Evolutionary conservation across 305 asterid genomes (phyloP), one percentile per base, ranked within the genome.

Genomic region (Striga hermonthica): DNA sequence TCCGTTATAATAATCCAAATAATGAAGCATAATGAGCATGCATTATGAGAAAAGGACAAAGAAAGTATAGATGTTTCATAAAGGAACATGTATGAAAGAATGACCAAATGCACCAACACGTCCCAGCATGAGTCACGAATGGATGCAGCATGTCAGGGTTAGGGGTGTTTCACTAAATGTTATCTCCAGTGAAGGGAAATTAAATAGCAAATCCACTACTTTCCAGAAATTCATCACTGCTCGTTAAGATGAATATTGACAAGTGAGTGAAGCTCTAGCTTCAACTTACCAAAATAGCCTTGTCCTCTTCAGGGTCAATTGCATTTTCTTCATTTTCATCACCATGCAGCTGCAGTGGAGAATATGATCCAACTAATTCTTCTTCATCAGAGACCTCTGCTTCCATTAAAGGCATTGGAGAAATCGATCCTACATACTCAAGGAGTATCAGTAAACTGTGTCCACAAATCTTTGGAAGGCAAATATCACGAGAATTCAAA

Each of bases 301-400:
- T 83, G 80, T 84, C 96, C 75, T 81, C 96, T 72, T 86, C 94
- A 72, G 95, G 95, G 78, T 89, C 95, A 76, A 87, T 69, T 56
- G 96, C 93, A 64, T 89, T 93, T 79, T 56, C 61, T 56, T 87
- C 98, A 78, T 85, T 80, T 54, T 87, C 97, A 74, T 89, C 98
- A 41, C 68, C 95, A 47, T 85, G 85, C 80, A 87, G 63, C 68
- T 89, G 70, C 64, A 85, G 86, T 4, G 98, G 97, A 15, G 96
- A 87, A 83, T 84, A 92, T 59, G 91, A 92, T 68, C 96, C 97
- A 10, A 73, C 91, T 12, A 38, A 77, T 68, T 78, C 92, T 9
- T 68, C 86, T 37, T 68, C 86, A 58, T 79, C 80, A 6, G 55
- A 74, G 39, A 57, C 77, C 73, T 80, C 88, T 48, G 48, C 81